Conservation (phyloP, 139 green algal genomes). For the Chlorella sp. region DNA sequence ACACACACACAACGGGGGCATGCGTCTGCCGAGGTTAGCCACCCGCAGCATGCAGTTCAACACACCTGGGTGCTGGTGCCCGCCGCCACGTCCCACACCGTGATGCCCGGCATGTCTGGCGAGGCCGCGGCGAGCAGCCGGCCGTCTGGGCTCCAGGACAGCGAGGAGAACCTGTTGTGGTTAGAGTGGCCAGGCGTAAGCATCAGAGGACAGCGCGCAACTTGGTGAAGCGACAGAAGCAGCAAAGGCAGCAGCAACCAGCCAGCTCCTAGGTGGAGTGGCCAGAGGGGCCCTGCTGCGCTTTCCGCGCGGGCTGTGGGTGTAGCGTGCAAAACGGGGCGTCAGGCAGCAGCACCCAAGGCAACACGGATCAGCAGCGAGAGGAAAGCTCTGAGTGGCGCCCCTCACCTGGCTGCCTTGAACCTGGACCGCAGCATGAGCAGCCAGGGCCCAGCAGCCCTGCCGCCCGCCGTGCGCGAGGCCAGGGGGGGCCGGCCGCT, state of each 20-base stretch:
- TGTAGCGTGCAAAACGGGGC: too few relatives aligned
- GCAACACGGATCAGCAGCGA: background rate
- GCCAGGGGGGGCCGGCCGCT: slow-evolving; percentile 7
- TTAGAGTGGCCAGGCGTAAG: background rate
- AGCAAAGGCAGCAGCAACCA: background rate
- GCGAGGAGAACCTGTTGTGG: slow-evolving; percentile 19
- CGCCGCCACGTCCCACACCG: slow-evolving; percentile 43
- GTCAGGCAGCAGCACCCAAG: background rate
- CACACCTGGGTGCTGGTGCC: background rate
- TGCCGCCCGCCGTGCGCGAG: background rate
- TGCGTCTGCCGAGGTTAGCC: too few relatives aligned
- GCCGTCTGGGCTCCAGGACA: slow-evolving; percentile 45
- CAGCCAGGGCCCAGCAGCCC: slow-evolving; percentile 13
- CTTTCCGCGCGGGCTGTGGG: too few relatives aligned
- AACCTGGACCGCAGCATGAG: slow-evolving; percentile 11
- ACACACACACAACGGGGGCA: too few relatives aligned
- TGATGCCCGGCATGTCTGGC: slow-evolving; percentile 27
- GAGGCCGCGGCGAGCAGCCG: slow-evolving; percentile 37
- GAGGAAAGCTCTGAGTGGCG: background rate
- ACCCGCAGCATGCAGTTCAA: too few relatives aligned
- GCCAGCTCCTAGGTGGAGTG: too few relatives aligned
- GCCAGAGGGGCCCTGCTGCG: too few relatives aligned
- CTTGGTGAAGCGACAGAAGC: background rate
- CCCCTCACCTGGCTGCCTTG: background rate
- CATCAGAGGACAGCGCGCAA: too few relatives aligned